Base-by-base conservation (phyloP, 306 rosid genomes). In the Begonia masoniana region DNA sequence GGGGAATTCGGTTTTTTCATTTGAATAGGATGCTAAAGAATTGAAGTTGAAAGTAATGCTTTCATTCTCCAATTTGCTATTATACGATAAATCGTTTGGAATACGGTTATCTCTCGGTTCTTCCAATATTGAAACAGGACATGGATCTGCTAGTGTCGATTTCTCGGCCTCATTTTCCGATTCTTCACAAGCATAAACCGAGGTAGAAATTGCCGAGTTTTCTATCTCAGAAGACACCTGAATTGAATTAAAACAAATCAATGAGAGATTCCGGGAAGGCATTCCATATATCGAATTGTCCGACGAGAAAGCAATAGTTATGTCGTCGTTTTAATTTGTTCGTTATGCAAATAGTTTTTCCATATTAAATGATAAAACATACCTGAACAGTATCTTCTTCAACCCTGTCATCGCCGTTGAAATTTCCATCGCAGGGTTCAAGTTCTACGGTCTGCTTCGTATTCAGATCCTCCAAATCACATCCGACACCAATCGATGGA, bases 301-400 rank as follows among this genome's bases (percentile, higher is more conserved):
- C 9, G 39, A 31, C 0, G 1, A 31, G 8, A 31, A 31, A 31
- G 9, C 39, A 31, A 31, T 7, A 31, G 9, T 7, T 31, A 6
- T 31, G 3, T 31, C 39, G 9, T 3, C 3, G 19, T 26, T 26
- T 26, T 26, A 26, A 26, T 26, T 6, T 26, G 35, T 26, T 26
- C 3, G 35, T 26, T 26, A 26, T 0, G 35, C 35, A 26, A 26
- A 26, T 26, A 6, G 6, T 26, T 26, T 26, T 26, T 26, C 35
- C 6, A 26, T 26, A 26, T 10, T 45, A 45, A 45, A 5, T 45
- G 49, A 45, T 45, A 31, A 50, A 45, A 45, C 69, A 62, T 71
- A 87, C 96, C 96, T 83, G 77, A 51, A 54, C 11, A 53, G 50
- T 48, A 43, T 54, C 59, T 48, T 55, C 52, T 36, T 56, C 68